phyloP scores from a whole-genome alignment of 2,329 filamentous ascomycete species.

The Cylindrodendrum hubeiense region DNA sequence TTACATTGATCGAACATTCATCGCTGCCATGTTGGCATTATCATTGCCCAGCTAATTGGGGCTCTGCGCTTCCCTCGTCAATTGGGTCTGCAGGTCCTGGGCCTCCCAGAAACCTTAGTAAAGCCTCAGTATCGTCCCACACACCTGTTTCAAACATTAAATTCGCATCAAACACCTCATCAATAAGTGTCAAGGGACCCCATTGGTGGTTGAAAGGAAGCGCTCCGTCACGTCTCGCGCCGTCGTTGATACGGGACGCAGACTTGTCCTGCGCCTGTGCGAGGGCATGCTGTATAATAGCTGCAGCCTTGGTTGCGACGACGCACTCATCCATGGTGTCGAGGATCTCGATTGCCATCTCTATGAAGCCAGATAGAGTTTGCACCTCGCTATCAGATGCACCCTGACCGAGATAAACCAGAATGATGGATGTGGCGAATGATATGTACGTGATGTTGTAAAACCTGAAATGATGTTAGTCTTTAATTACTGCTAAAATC shows the following conservation, averaged over 20 bases:
- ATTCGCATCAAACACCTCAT: slow-evolving; percentile 26
- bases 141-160: slow-evolving; percentile 20
- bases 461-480: slow-evolving; percentile 7
- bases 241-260: slow-evolving; percentile 9
- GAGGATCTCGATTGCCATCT: slow-evolving; percentile 22
- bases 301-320: slow-evolving; percentile 11
- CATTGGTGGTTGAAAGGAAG: slow-evolving; percentile 24
- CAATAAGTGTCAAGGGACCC: slow-evolving; percentile 21
- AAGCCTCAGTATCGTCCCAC: slow-evolving; percentile 20
- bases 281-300: slow-evolving; percentile 9
- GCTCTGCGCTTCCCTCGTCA: not conserved
- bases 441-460: slow-evolving; percentile 27
- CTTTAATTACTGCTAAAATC: no score
- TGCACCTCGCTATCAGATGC: slow-evolving; percentile 14
- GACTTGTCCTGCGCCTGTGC: slow-evolving; percentile 15
- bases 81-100: not conserved
- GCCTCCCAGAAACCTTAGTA: slow-evolving; percentile 14
- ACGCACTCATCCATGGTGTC: slow-evolving; percentile 27
- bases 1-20: not conserved
- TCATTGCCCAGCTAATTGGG: not conserved
- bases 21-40: not conserved
- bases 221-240: slow-evolving; percentile 10
- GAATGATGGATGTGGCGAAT: slow-evolving; percentile 18
- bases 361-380: slow-evolving; percentile 7
- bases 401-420: slow-evolving; percentile 18